Base-by-base conservation (phyloP, 148 eudicot species). In the Camellia granthamiana region DNA sequence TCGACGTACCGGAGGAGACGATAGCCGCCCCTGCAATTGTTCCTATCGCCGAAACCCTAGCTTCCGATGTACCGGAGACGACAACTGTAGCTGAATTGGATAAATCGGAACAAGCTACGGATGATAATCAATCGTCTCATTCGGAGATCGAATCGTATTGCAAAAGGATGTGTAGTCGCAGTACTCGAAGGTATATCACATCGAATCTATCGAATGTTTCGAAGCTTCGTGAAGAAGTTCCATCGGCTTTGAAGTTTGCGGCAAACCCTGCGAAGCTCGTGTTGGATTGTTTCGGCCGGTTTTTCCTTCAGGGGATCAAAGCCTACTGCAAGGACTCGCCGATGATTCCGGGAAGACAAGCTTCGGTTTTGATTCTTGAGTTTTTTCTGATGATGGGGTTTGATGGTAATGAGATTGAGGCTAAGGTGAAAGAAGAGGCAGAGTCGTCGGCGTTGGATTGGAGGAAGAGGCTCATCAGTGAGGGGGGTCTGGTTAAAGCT, bases 301-400 rank as follows among this genome's bases (percentile, higher is more conserved):
- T 90, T 72, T 90, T 42, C 68, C 64, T 82, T 43, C 89, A 86
- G 80, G 87, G 88, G 13, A 78, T 55, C 19, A 90, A 72, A 71
- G 91, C 91, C 0, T 90, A 64, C 68, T 54, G 9, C 18, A 83
- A 73, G 81, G 58, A 77, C 18, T 80, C 87, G 19, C 78, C 78
- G 0, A 69, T 83, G 88, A 75, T 82, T 51, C 14, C 83, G 0
- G 79, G 83, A 3, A 84, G 91, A 41, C 64, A 85, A 52, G 90
- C 88, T 2, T 85, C 93, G 0, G 72, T 90, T 72, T 63, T 87
- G 41, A 41, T 83, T 4, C 52, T 90, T 84, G 93, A 90, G 41
- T 85, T 80, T 58, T 90, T 86, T 81, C 75, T 88, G 62, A 83
- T 87, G 52, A 85, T 85, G 87, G 84, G 78, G 59, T 70, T 72